phyloP scores from a whole-genome alignment of 1,284 basidiomycete species.

The Marasmius oreades region DNA sequence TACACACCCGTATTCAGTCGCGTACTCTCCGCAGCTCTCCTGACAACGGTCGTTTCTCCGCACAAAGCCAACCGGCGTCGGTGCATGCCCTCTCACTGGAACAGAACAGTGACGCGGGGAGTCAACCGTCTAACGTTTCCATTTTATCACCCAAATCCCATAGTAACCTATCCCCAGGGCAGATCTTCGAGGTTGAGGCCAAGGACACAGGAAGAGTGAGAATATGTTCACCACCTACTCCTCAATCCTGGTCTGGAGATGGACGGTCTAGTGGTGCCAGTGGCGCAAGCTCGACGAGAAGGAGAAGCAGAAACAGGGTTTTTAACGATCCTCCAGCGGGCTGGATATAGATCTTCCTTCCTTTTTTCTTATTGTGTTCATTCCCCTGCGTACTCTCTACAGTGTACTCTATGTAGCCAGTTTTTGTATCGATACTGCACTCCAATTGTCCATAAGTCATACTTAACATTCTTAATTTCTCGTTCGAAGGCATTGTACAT shows the following conservation, averaged over 20 bases:
- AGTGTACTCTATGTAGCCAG: constrained; percentile 6
- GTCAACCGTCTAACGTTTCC: constrained; percentile 2
- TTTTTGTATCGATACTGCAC: neutral
- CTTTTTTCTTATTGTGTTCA: constrained; percentile 8
- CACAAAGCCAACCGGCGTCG: constrained; percentile 44
- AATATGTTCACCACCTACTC: constrained; percentile 29
- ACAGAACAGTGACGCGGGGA: constrained; percentile 21
- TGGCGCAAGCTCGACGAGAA: constrained; percentile 20
- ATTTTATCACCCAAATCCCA: neutral
- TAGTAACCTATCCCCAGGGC: neutral
- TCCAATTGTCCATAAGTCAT: neutral
- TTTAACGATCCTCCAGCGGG: constrained; percentile 39
- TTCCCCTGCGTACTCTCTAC: constrained; percentile 9
- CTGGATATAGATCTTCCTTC: constrained; percentile 38
- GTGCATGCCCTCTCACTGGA: constrained; percentile 41
- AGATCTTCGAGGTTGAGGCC: neutral
- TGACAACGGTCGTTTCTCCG: constrained; percentile 22
- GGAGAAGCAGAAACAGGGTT: constrained; percentile 24
- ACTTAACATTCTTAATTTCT: constrained; percentile 1
- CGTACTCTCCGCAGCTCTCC: constrained; percentile 21
- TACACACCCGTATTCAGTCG: constrained; percentile 29
- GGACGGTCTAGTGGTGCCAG: constrained; percentile 15
- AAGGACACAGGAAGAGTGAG: too few species aligned
- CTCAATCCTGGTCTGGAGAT: constrained; percentile 33
- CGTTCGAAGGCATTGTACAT: constrained; percentile 4